Percentiles rank a stretch among this genome's conserved stretches.
Evolutionary conservation across 2,329 filamentous ascomycete species (phyloP).

Genomic region (Microsporum canis): DNA sequence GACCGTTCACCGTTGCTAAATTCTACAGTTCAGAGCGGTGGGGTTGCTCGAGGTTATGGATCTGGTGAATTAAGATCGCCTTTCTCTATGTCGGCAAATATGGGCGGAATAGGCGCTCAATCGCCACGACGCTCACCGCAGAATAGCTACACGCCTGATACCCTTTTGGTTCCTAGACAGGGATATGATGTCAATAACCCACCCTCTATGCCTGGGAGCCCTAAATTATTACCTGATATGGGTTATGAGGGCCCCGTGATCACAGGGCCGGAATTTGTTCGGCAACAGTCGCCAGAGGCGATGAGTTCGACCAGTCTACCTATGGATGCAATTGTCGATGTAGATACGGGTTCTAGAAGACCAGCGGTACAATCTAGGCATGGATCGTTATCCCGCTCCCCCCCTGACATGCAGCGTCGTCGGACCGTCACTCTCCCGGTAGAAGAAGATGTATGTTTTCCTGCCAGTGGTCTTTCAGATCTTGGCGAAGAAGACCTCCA

Average conservation of each 20-base stretch:
- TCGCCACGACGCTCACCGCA: constrained; percentile 7
- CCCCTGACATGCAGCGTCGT: constrained; percentile 37
- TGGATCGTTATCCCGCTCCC: constrained; percentile 28
- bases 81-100: background rate
- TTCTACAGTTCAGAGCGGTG: background rate
- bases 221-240: constrained; percentile 42
- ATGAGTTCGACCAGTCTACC: constrained; percentile 16
- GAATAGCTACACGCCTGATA: constrained; percentile 5
- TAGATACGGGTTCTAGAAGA: constrained; percentile 26
- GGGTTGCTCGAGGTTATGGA: constrained; percentile 12
- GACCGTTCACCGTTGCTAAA: background rate
- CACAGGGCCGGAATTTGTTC: constrained; percentile 30
- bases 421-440: constrained; percentile 53
- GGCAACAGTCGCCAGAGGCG: constrained; percentile 27
- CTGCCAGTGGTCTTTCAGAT: constrained; percentile 65
- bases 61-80: constrained; percentile 1
- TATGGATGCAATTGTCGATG: constrained; percentile 36
- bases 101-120: background rate
- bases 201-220: constrained; percentile 50
- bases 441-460: constrained; percentile 88
- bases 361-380: constrained; percentile 27
- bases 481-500: constrained; percentile 63
- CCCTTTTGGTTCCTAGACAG: constrained; percentile 15
- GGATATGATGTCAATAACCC: constrained; percentile 56
- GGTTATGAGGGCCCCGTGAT: constrained; percentile 45